A percentile compares a stretch with the other conserved stretches of the same genome.
These are phyloP conservation scores for Saccharomycopsis phalli DNA, from an alignment of 1,139 yeast species.

Conservation along the genomic window DNA sequence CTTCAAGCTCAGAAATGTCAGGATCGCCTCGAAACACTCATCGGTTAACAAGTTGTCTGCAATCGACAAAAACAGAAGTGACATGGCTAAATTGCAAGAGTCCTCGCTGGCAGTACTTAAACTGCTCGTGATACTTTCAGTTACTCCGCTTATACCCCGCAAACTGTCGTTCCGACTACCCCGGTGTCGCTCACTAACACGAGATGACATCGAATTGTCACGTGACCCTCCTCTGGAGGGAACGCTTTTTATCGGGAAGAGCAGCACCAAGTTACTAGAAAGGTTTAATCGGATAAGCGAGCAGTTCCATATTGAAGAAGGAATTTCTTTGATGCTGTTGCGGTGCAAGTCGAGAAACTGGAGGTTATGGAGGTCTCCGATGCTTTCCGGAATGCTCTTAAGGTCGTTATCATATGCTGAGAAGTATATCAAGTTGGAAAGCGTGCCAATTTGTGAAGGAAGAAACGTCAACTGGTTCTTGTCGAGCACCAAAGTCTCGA, in stretches of 20 bases:
- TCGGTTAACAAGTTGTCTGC: conserved; percentile 83
- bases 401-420: conserved; percentile 72
- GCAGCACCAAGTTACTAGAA: conserved; percentile 67
- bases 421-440: conserved; percentile 52
- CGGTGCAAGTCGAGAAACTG: conserved; percentile 75
- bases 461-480: conserved; percentile 73
- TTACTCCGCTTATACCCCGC: neutral
- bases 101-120: neutral
- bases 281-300: conserved; percentile 56
- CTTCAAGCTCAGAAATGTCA: conserved; percentile 50
- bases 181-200: neutral
- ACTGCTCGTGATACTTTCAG: neutral
- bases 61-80: conserved; percentile 50
- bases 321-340: conserved; percentile 68
- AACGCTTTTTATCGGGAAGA: conserved; percentile 38
- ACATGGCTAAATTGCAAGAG: conserved; percentile 36
- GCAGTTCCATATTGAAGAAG: conserved; percentile 61
- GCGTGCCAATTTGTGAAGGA: conserved; percentile 59
- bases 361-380: conserved; percentile 53
- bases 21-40: conserved; percentile 63
- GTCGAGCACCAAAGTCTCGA: conserved; percentile 71
- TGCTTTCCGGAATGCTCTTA: conserved; percentile 59
- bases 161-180: neutral
- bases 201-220: neutral
- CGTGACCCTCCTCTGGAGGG: conserved; percentile 1